phyloP scores from a whole-genome alignment of 768 basidiomycete genomes.

The Sistotremastrum suecicum region DNA sequence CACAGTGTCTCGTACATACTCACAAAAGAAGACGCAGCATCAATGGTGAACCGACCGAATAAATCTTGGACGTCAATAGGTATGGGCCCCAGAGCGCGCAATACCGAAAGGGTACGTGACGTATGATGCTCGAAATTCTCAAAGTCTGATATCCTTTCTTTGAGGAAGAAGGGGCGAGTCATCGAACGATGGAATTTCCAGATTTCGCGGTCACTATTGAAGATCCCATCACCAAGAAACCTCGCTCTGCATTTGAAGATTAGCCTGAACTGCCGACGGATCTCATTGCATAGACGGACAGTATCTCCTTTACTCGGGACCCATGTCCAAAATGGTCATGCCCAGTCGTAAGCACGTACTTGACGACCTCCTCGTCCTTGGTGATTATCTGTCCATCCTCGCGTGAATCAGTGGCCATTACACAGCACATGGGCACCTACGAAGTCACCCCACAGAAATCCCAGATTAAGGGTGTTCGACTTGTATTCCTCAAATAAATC shows the following conservation, averaged over 20 bases:
- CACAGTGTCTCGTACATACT: too few relatives aligned
- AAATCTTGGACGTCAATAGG: conserved; percentile 47
- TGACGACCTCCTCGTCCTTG: conserved; percentile 59
- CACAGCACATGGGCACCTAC: conserved; percentile 17
- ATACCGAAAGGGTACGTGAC: conserved; percentile 29
- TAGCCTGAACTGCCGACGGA: too few relatives aligned
- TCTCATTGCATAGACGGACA: conserved; percentile 26
- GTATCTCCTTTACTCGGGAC: conserved; percentile 43
- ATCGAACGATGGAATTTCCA: conserved; percentile 27
- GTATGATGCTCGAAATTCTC: conserved; percentile 25
- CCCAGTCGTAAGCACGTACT: conserved; percentile 50
- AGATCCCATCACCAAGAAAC: conserved; percentile 64
- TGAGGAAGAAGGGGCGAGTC: conserved; percentile 29
- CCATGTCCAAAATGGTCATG: conserved; percentile 61
- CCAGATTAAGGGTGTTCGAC: conserved; percentile 53
- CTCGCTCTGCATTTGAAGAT: conserved; percentile 18
- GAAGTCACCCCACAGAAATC: conserved; percentile 55
- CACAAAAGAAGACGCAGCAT: conserved; percentile 35
- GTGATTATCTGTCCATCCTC: conserved; percentile 40
- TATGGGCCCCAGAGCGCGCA: conserved; percentile 22
- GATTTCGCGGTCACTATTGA: conserved; percentile 56
- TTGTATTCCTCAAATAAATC: conserved; percentile 56
- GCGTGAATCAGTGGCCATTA: too few relatives aligned
- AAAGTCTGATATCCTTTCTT: conserved; percentile 25
- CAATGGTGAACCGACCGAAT: conserved; percentile 52